Evolutionary conservation across 257 asterid genomes (phyloP).

Genomic region (Thymus quinquecostatus): DNA sequence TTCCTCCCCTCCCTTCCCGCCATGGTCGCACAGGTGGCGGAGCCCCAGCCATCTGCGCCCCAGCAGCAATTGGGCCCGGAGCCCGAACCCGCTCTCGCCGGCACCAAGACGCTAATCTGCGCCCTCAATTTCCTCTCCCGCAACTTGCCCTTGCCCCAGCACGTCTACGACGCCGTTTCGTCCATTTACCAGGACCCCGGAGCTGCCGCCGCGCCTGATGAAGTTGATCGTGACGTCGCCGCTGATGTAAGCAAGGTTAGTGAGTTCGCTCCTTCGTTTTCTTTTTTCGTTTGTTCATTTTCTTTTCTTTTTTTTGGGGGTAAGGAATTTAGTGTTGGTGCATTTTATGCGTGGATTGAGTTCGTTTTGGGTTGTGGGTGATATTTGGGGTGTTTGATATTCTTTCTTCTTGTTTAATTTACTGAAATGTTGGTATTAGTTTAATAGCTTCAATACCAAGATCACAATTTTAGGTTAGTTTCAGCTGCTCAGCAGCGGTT

Average conservation of each 20-base stretch:
- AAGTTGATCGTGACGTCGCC: conserved; percentile 38
- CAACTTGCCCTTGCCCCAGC: conserved; percentile 82
- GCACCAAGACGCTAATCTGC: conserved; percentile 77
- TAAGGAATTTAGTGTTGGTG: background rate
- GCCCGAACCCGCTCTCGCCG: conserved; percentile 45
- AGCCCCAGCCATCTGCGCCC: conserved; percentile 46
- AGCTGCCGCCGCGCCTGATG: conserved; percentile 26
- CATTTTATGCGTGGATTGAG: background rate
- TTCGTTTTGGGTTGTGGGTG: conserved; percentile 21
- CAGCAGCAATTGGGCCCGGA: conserved; percentile 45
- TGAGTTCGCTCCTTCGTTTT: background rate
- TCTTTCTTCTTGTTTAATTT: conserved; percentile 19
- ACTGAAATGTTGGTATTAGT: background rate
- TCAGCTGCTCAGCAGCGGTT: background rate
- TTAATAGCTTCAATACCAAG: background rate
- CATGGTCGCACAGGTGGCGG: conserved; percentile 71
- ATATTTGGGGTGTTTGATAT: conserved; percentile 22
- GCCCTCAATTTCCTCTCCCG: conserved; percentile 95
- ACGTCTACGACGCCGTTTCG: conserved; percentile 86
- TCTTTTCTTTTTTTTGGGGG: background rate
- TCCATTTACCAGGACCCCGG: conserved; percentile 50
- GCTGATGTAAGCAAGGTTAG: conserved; percentile 38
- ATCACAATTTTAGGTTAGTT: background rate
- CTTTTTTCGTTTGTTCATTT: background rate
- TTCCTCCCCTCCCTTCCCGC: conserved; percentile 53